phyloP scores from a whole-genome alignment of 2,329 filamentous ascomycete genomes.

The Botryotinia narcissicola region DNA sequence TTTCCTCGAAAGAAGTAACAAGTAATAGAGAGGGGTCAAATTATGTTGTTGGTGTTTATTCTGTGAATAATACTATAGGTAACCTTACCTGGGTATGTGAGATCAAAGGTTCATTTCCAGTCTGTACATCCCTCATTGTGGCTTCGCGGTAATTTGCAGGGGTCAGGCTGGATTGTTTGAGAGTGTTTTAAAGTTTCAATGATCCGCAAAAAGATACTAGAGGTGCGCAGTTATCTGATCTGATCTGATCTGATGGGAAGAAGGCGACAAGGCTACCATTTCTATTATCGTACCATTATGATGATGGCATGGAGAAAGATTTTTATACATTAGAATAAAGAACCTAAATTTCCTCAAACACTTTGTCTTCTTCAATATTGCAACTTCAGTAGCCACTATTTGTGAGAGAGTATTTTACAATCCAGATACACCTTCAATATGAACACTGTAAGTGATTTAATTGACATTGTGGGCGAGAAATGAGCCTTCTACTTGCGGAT shows the following conservation, averaged over 20 bases:
- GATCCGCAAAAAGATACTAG: background rate
- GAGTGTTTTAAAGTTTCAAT: background rate
- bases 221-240: conserved; percentile 3
- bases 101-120: background rate
- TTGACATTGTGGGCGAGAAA: background rate
- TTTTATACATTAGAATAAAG: background rate
- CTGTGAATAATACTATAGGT: conserved; percentile 3
- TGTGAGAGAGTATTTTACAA: background rate
- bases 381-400: background rate
- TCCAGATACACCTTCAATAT: conserved; percentile 38
- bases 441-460: conserved; percentile 51
- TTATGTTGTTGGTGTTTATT: conserved; percentile 18
- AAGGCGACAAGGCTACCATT: conserved; percentile 15
- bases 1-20: background rate
- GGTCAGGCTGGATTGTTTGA: background rate
- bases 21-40: conserved; percentile 17
- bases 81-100: background rate
- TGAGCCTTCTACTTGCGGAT: background rate
- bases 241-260: background rate
- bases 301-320: background rate
- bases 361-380: background rate
- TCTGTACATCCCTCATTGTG: conserved; percentile 16
- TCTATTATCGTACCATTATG: conserved; percentile 16
- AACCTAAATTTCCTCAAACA: background rate
- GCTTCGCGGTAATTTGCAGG: conserved; percentile 16